Evolutionary conservation across 2,329 filamentous ascomycete genomes (phyloP).

Genomic region (Nakataea oryzae): DNA sequence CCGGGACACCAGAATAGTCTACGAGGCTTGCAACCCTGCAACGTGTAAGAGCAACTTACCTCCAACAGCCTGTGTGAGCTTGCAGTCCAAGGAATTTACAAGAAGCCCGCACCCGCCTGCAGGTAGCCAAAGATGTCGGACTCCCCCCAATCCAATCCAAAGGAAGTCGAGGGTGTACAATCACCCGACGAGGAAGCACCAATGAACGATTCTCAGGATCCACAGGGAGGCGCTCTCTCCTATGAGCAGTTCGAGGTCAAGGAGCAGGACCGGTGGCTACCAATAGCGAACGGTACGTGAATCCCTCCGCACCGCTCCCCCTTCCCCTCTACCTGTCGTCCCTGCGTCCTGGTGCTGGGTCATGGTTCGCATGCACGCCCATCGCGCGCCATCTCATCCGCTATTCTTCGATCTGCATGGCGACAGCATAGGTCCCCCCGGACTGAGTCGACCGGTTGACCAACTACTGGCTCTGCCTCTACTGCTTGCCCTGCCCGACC

Average conservation of each 20-base stretch:
- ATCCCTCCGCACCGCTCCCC: conserved; percentile 40
- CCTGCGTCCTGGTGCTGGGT: conserved; percentile 1
- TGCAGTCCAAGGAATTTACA: conserved; percentile 46
- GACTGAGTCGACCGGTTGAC: neutral
- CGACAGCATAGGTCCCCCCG: neutral
- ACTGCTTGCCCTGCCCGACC: neutral
- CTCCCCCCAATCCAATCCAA: conserved; percentile 74
- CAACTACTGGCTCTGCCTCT: neutral
- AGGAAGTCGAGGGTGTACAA: conserved; percentile 89
- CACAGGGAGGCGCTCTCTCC: conserved; percentile 63
- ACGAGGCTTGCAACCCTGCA: conserved; percentile 45
- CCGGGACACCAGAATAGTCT: conserved; percentile 23
- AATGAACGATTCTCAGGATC: conserved; percentile 80
- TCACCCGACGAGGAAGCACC: conserved; percentile 89
- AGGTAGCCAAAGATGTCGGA: conserved; percentile 86
- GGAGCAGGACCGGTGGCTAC: conserved; percentile 98
- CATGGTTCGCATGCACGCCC: conserved; percentile 21
- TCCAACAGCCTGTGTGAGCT: conserved; percentile 45
- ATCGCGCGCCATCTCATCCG: neutral
- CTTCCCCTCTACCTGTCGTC: conserved; percentile 9
- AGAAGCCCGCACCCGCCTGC: conserved; percentile 53
- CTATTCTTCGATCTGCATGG: conserved; percentile 14
- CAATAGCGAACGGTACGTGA: conserved; percentile 99
- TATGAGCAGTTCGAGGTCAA: conserved; percentile 93
- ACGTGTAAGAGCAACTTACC: conserved; percentile 55